Conservation (phyloP, 129 eudicot species). For the Helianthus annuus region DNA sequence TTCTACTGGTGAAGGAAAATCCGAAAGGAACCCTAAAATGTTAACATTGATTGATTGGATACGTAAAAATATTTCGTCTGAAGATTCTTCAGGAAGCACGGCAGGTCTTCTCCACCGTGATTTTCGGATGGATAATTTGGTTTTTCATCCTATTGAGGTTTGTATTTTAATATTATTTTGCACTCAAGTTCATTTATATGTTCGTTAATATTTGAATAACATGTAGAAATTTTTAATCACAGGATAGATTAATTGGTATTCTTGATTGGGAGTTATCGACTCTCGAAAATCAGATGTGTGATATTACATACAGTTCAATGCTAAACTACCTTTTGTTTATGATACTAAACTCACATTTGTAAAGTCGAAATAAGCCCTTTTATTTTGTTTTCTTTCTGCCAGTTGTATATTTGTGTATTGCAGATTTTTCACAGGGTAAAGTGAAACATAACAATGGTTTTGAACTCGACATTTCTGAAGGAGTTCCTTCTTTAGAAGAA, state of each 20-base stretch:
- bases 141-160: conserved; percentile 95
- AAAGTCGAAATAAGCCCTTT: background rate
- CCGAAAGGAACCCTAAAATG: conserved; percentile 86
- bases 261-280: conserved; percentile 98
- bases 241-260: conserved; percentile 96
- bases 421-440: conserved; percentile 49
- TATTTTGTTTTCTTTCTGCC: background rate
- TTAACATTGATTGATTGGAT: conserved; percentile 72
- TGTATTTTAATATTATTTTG: background rate
- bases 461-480: conserved; percentile 68
- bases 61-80: conserved; percentile 67
- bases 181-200: background rate
- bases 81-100: conserved; percentile 79
- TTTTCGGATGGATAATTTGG: conserved; percentile 95
- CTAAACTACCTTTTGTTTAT: conserved; percentile 38
- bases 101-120: conserved; percentile 95
- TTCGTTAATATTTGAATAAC: conserved; percentile 6
- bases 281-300: conserved; percentile 97
- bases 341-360: background rate
- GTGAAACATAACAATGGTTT: conserved; percentile 53
- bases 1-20: conserved; percentile 91
- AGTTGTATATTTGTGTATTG: conserved; percentile 70
- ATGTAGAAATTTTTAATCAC: conserved; percentile 27
- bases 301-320: conserved; percentile 87
- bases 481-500: conserved; percentile 80